These are phyloP conservation scores for Phytophthora ohioensis DNA, from an alignment of 352 stramenopile species.

Conservation along the genomic window DNA sequence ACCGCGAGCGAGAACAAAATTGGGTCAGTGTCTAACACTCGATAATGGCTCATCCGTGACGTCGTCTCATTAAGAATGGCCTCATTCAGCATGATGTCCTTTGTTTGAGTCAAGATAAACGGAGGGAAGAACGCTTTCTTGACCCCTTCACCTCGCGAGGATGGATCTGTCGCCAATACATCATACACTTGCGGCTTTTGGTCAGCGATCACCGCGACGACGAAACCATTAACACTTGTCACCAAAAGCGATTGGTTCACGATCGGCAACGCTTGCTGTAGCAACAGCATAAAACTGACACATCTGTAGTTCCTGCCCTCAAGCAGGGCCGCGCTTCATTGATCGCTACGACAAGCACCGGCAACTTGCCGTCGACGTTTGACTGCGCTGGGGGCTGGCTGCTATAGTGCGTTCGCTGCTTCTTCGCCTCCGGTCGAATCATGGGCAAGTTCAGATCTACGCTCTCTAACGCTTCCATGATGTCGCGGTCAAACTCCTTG, in stretches of 20 bases:
- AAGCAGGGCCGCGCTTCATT: background rate
- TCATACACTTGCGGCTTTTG: constrained; percentile 2
- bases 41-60: background rate
- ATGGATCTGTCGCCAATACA: background rate
- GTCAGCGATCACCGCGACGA: background rate
- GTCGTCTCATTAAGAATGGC: too few species aligned
- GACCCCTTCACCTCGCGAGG: background rate
- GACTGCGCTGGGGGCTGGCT: background rate
- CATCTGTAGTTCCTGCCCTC: background rate
- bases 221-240: background rate
- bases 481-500: background rate
- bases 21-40: background rate
- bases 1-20: background rate
- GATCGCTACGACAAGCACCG: background rate
- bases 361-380: too few species aligned
- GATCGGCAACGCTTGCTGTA: background rate
- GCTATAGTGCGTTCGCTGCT: background rate
- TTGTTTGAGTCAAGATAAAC: constrained; percentile 3
- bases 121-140: background rate
- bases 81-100: background rate
- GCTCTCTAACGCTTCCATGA: background rate
- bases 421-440: background rate
- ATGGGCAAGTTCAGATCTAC: background rate
- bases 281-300: background rate
- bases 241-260: background rate